Percentiles rank a stretch among this genome's conserved stretches.
Evolutionary conservation across 2,329 filamentous ascomycete genomes (phyloP).

Genomic region (Fusarium algeriense): DNA sequence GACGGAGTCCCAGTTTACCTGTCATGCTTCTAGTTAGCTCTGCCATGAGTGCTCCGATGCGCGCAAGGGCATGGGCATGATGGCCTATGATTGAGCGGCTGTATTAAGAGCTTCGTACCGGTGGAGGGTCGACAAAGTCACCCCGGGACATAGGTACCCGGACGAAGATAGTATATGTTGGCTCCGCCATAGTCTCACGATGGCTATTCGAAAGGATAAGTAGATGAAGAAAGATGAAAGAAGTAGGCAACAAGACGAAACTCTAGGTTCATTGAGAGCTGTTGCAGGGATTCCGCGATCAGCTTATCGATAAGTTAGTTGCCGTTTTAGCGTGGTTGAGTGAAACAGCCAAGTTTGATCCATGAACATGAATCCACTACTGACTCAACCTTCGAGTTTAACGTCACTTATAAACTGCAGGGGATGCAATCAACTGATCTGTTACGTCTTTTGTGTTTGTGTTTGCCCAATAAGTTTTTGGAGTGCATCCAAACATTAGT

Average conservation of each 20-base stretch:
- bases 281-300: slow-evolving; percentile 41
- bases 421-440: background rate
- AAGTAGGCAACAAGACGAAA: slow-evolving; percentile 31
- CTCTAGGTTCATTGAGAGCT: slow-evolving; percentile 30
- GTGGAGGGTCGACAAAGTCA: slow-evolving; percentile 90
- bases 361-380: background rate
- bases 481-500: no score
- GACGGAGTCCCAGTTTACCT: slow-evolving; percentile 88
- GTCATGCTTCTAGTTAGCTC: slow-evolving; percentile 41
- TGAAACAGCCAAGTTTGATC: slow-evolving; percentile 19
- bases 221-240: slow-evolving; percentile 36
- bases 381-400: background rate
- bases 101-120: slow-evolving; percentile 64
- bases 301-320: slow-evolving; percentile 42
- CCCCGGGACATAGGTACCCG: slow-evolving; percentile 89
- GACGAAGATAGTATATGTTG: slow-evolving; percentile 81
- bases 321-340: slow-evolving; percentile 29
- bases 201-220: slow-evolving; percentile 23
- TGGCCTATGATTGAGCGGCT: slow-evolving; percentile 15
- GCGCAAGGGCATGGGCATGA: slow-evolving; percentile 35
- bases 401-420: background rate
- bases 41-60: slow-evolving; percentile 22
- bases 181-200: slow-evolving; percentile 60
- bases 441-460: background rate
- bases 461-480: no score